Evolutionary conservation across 306 rosid genomes (phyloP).

Genomic region (Prunus dulcis): DNA sequence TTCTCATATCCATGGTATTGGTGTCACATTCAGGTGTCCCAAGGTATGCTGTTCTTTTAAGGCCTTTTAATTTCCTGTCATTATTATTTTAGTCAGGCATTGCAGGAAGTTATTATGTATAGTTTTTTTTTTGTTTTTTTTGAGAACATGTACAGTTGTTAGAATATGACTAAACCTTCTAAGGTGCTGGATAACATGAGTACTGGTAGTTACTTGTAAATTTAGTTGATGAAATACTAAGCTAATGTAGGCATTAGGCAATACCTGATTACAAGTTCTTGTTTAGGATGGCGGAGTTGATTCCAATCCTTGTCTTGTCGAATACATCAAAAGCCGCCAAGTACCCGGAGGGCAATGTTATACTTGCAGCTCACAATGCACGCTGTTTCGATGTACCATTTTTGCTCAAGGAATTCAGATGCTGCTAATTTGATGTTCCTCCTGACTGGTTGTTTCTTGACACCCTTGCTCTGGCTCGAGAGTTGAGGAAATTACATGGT

Average conservation of each 20-base stretch:
- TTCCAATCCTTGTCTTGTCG: conserved; percentile 1
- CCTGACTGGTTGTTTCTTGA: conserved; percentile 2
- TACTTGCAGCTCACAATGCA: conserved; percentile 9
- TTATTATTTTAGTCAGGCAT: too few species aligned
- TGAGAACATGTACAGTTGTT: too few species aligned
- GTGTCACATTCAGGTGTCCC: neutral
- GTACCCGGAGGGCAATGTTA: neutral
- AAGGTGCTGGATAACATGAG: neutral
- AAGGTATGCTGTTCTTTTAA: neutral
- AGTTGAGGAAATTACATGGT: neutral
- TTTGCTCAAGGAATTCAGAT: neutral
- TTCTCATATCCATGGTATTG: neutral
- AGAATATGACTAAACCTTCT: neutral
- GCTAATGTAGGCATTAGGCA: neutral
- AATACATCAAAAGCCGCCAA: neutral
- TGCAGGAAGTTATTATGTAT: too few species aligned
- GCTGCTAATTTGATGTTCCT: neutral
- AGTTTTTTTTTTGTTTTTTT: too few species aligned
- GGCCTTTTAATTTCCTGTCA: neutral
- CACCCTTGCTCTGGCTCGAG: neutral
- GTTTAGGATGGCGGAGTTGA: neutral
- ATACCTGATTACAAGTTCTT: neutral
- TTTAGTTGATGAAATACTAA: neutral
- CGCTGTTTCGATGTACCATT: neutral
- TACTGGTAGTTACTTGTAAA: neutral